Evolutionary conservation across 2,329 filamentous ascomycete genomes (phyloP).

Genomic region (Trichoderma sp.): DNA sequence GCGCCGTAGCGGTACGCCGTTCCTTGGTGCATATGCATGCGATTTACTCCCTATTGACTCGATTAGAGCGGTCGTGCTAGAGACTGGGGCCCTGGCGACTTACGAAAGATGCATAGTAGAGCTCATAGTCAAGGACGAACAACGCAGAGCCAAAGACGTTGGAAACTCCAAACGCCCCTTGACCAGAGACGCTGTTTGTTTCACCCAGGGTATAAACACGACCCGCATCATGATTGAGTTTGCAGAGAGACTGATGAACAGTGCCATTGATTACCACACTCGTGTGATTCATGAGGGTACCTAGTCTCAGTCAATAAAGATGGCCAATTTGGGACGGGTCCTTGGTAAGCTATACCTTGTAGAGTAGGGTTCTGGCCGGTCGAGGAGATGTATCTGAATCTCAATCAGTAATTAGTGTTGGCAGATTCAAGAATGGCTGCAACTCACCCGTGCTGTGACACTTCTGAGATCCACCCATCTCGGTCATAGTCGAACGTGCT

Average conservation of each 20-base stretch:
- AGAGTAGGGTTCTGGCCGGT: not conserved
- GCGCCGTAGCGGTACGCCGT: conserved; percentile 17
- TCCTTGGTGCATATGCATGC: conserved; percentile 20
- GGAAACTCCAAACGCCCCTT: conserved; percentile 17
- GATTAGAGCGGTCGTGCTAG: not conserved
- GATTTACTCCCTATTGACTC: not conserved
- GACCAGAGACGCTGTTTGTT: conserved; percentile 16
- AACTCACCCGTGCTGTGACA: conserved; percentile 15
- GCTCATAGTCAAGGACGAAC: conserved; percentile 17
- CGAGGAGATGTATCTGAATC: not conserved
- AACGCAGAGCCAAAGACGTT: conserved; percentile 17
- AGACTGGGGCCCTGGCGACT: not conserved
- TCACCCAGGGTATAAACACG: conserved; percentile 14
- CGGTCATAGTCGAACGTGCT: conserved; percentile 13
- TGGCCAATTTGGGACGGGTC: accelerated
- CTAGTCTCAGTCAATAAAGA: not conserved
- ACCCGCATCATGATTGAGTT: not conserved
- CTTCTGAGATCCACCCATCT: conserved; percentile 17
- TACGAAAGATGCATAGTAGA: conserved; percentile 18
- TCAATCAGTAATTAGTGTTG: not conserved
- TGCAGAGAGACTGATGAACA: conserved; percentile 1
- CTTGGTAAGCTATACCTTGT: not conserved
- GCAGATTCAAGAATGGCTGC: not conserved
- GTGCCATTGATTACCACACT: conserved; percentile 17
- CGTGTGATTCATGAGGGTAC: conserved; percentile 17